Base-by-base conservation (phyloP, 306 rosid genomes). In the Acacia crassicarpa region DNA sequence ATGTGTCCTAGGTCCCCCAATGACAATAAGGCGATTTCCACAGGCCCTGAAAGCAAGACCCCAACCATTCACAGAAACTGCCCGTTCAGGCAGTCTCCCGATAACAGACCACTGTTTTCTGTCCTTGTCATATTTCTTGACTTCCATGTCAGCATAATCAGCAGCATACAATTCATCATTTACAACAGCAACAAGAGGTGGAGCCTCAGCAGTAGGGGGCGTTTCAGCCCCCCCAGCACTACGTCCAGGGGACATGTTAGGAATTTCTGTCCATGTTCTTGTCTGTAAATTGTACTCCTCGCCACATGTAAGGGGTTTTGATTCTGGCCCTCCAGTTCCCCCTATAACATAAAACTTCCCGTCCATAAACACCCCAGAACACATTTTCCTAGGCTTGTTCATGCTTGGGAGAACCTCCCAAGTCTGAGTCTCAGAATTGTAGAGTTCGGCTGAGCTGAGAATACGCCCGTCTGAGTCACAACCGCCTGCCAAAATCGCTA, bases 21-120 rank as follows among this genome's bases (percentile, higher is more conserved):
- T 92, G 56, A 94, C 97, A 67, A 94, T 91, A 3, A 94, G 98
- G 81, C 83, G 80, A 45, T 92, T 87, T 20, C 98, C 98, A 58
- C 98, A 94, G 17, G 98, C 98, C 82, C 94, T 89, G 75, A 94
- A 94, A 1, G 97, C 98, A 48, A 94, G 93, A 48, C 98, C 98
- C 98, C 98, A 94, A 72, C 98, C 98, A 74, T 94, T 92, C 89
- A 92, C 86, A 0, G 98, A 94, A n/a, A 62, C 89, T 2, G 87
- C 95, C 35, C 89, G 86, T 80, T 91, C 97, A 0, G 98, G 98
- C 87, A 94, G 80, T 74, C 93, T 86, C 81, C 98, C 98, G 11
- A 92, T 88, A 0, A 85, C 87, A 33, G 43, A 0, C 98, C 98
- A 94, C 75, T 9, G 3, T 75, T 59, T 88, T 23, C 76, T 67